Base-by-base conservation (phyloP, 2,329 filamentous ascomycete species). In the Penicillium psychrosexuale region DNA sequence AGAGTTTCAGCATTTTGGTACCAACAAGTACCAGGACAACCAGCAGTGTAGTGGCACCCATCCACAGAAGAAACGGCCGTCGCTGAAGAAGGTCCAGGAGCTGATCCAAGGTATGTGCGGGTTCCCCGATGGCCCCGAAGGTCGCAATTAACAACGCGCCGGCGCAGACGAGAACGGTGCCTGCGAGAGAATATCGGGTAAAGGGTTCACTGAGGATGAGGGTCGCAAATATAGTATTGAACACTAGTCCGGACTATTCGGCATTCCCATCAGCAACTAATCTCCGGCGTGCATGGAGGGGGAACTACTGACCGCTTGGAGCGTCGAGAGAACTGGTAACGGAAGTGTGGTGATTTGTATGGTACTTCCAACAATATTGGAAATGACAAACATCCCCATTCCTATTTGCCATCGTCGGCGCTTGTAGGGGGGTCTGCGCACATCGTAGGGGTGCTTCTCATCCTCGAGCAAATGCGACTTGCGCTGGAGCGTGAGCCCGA, bases 401-500 rank as follows among this genome's bases (percentile, higher is more conserved):
- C 94, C 94, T 59, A 95, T 66, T 77, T 82, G 94, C 94, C 94
- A 99, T 82, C 91, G 84, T 67, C 92, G 84, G 68, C 94, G 84
- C 69, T 88, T 88, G 75, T 97, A 95, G 5, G 94, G 91, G 42
- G 94, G 93, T 58, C 93, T 83, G 64, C 89, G 87, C 57, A 87
- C 79, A 75, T 94, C 85, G 72, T 90, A 87, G 30, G 82, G 79
- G 48, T 85, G 84, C 75, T 96, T 96, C 78, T 95, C 91, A 77
- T 99, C 94, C 79, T 99, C 94, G 69, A 97, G 86, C 64, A 99
- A 88, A 77, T 99, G 94, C 61, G 94, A 97, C 77, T 99, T 97
- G 72, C 94, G 90, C 77, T 99, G 94, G 27, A 99, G 82, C 31
- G 94, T 99, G 61, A 99, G 83, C 63, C 94, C 94, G 66, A 99